Base-by-base conservation (phyloP, 2,329 filamentous ascomycete genomes). In the Beauveria sp. region DNA sequence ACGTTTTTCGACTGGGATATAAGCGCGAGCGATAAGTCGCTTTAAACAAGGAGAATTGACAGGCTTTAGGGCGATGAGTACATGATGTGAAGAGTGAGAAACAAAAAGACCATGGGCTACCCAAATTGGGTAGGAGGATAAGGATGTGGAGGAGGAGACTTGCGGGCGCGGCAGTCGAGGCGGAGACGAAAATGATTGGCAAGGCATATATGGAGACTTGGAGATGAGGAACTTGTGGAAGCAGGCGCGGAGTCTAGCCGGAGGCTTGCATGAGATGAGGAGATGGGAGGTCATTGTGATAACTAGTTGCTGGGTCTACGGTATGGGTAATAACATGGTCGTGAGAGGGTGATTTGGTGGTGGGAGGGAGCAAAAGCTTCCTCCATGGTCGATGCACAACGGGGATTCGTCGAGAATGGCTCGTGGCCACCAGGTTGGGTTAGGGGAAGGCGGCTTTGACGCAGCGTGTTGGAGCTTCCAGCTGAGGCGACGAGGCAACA, bases 61-160 rank as follows among this genome's bases (percentile, higher is more conserved):
- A 38, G 34, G 34, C 12, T 34, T 31, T 38, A 38, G 34, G 34
- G 34, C 34, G 34, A 38, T 14, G 5, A 38, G 34, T 38, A 38
- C 34, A 38, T 38, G 34, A 12, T 38, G 34, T 14, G 34, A 38
- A 38, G 5, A 38, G 12, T 5, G 34, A 38, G 34, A n/a, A 22
- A 4, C 22, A 50, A 22, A 28, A 59, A n/a, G 4, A 28, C 50
- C 50, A 31, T 38, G 38, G 24, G n/a, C 43, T 53, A 60, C 46
- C 57, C 57, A 12, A 60, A 60, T 60, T 49, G 48, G 46, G 57
- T 53, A 60, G 57, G 57, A 60, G 57, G 38, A 52, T 53, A 52
- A 24, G 8, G 48, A 46, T 45, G 57, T 60, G 57, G 57, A 60
- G 57, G 57, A 51, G 48, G 49, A 52, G 40, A 52, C 26, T 22